Conservation (phyloP, 768 basidiomycete species). For the Hebeloma cylindrosporum region DNA sequence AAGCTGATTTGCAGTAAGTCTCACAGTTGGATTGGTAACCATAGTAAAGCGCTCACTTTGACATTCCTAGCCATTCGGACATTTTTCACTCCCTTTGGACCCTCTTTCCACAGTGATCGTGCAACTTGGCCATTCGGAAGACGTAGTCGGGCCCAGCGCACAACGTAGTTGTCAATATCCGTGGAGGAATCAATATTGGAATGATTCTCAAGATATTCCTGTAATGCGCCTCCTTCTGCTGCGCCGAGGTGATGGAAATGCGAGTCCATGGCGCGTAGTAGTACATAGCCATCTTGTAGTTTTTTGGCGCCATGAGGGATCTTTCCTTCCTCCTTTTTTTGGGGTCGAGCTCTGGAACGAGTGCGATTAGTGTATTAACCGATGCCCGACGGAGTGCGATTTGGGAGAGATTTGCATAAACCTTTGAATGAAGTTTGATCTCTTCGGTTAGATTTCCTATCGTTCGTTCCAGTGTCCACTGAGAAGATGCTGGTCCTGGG, state of each 20-base stretch:
- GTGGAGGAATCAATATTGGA: too few species aligned
- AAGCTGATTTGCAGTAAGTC: not conserved
- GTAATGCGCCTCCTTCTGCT: too few species aligned
- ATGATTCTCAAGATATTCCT: too few species aligned
- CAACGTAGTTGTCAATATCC: too few species aligned
- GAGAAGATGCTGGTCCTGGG: constrained; percentile 16
- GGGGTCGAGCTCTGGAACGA: constrained; percentile 12
- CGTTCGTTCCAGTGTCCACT: constrained; percentile 30
- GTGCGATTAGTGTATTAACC: constrained; percentile 19
- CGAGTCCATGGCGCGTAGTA: too few species aligned
- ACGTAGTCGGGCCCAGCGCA: constrained; percentile 11
- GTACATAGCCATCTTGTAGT: not conserved
- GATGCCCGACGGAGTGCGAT: constrained; percentile 18
- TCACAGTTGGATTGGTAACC: not conserved
- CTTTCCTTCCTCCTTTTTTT: not conserved
- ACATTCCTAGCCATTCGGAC: constrained; percentile 13
- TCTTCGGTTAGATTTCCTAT: constrained; percentile 29
- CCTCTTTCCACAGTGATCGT: constrained; percentile 10
- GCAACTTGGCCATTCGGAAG: constrained; percentile 15
- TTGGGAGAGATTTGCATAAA: constrained; percentile 28
- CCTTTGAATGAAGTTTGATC: constrained; percentile 27
- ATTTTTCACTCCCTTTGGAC: not conserved
- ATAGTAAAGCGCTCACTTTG: constrained; percentile 5
- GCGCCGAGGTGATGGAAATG: too few species aligned
- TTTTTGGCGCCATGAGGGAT: not conserved